Evolutionary conservation across 306 rosid species (phyloP).

Genomic region (Lathyrus oleraceus): DNA sequence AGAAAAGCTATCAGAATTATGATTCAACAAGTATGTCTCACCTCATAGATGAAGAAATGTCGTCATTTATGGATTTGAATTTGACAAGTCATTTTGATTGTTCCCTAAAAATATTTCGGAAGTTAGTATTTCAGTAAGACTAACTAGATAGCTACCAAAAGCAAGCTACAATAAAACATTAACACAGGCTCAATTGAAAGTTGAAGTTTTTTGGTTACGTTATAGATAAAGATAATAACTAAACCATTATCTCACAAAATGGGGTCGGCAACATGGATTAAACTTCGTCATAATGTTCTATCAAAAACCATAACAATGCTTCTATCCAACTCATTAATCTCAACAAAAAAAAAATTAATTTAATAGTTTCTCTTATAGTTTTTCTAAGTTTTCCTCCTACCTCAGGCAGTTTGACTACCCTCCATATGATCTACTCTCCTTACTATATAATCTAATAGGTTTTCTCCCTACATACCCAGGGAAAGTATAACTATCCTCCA

Average conservation of each 20-base stretch:
- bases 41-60: constrained; percentile 39
- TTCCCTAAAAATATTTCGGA: constrained; percentile 51
- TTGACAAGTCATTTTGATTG: constrained; percentile 50
- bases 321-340: too few relatives aligned
- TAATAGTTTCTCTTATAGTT: too few relatives aligned
- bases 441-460: too few relatives aligned
- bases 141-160: constrained; percentile 15
- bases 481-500: constrained; percentile 12
- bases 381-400: too few relatives aligned
- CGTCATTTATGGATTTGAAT: constrained; percentile 50
- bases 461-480: neutral
- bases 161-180: neutral
- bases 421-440: too few relatives aligned
- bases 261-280: too few relatives aligned
- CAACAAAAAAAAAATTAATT: too few relatives aligned
- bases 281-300: too few relatives aligned
- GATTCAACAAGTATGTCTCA: constrained; percentile 35
- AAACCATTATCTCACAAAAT: too few relatives aligned
- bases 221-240: neutral
- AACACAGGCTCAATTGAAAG: constrained; percentile 2
- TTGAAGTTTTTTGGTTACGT: neutral
- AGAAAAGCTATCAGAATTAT: constrained; percentile 17
- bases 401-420: too few relatives aligned
- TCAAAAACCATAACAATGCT: too few relatives aligned
- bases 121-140: constrained; percentile 26